Percentiles rank a stretch among this genome's conserved stretches.
Conservation (phyloP, 1,284 basidiomycete species). For the Laetiporus sulphureus region DNA sequence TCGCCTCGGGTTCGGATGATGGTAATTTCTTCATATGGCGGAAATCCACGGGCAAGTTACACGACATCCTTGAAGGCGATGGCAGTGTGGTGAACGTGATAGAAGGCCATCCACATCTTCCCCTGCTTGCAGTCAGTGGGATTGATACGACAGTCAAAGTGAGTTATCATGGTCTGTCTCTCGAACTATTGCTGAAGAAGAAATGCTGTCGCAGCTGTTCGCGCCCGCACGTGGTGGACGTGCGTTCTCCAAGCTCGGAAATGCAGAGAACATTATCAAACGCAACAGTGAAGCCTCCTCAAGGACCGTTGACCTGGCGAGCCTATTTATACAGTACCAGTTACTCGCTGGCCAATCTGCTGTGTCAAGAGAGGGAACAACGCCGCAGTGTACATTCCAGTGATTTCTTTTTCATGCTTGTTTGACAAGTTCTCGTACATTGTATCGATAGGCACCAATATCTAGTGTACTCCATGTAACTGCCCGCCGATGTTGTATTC, state of each 20-base stretch:
- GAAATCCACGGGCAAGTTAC: constrained; percentile 57
- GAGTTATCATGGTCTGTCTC: constrained; percentile 13
- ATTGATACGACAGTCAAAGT: constrained; percentile 90
- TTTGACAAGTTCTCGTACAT: constrained; percentile 1
- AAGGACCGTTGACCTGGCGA: constrained; percentile 26
- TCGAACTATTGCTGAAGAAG: constrained; percentile 4
- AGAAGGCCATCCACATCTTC: constrained; percentile 77
- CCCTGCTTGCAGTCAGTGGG: constrained; percentile 81
- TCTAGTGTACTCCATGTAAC: too few species aligned
- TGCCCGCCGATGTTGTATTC: too few species aligned
- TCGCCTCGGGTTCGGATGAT: constrained; percentile 88
- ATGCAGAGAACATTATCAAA: constrained; percentile 48
- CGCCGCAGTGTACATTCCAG: not conserved
- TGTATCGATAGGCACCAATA: not conserved
- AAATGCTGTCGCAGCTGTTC: constrained; percentile 48
- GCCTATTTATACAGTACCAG: constrained; percentile 30
- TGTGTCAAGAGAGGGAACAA: not conserved
- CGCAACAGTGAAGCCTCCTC: constrained; percentile 35
- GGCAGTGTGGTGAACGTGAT: constrained; percentile 80
- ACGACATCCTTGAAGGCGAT: constrained; percentile 83
- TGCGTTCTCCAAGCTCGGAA: constrained; percentile 44
- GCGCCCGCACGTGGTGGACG: constrained; percentile 46
- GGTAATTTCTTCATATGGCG: constrained; percentile 84
- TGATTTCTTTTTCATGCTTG: too few species aligned
- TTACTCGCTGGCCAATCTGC: constrained; percentile 13